Conservation (phyloP, 2,329 filamentous ascomycete species). For the Metarhizium humberi region DNA sequence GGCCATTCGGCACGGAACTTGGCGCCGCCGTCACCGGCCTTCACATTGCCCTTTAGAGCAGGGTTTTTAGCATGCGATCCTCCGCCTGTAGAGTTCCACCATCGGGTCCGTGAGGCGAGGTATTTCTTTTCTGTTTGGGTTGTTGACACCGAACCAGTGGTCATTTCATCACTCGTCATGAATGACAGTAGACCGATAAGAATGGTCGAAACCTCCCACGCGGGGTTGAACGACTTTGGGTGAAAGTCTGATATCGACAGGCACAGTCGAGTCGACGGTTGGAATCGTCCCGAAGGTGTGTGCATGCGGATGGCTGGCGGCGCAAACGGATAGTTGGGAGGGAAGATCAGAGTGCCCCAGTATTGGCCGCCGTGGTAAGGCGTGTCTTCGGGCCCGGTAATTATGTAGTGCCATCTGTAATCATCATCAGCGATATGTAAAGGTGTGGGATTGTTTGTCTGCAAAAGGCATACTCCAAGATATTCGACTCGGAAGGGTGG, state of each 20-base stretch:
- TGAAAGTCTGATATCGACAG: conserved; percentile 97
- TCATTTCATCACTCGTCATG: conserved; percentile 99
- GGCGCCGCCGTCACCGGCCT: conserved; percentile 82
- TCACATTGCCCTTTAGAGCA: conserved; percentile 66
- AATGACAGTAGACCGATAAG: conserved; percentile 89
- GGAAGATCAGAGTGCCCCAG: conserved; percentile 95
- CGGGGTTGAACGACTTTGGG: conserved; percentile 94
- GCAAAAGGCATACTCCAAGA: conserved; percentile 61
- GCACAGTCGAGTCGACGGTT: conserved; percentile 83
- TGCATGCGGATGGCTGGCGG: conserved; percentile 98
- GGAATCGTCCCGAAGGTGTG: conserved; percentile 91
- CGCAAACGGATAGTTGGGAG: conserved; percentile 92
- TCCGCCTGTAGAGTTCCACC: conserved; percentile 96
- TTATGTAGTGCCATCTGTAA: conserved; percentile 81
- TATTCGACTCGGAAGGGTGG: conserved; percentile 84
- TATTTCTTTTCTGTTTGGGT: conserved; percentile 68
- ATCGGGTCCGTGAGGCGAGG: conserved; percentile 68
- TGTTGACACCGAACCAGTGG: conserved; percentile 78
- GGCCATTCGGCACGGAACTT: conserved; percentile 89
- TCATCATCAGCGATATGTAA: neutral
- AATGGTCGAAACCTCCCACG: conserved; percentile 97
- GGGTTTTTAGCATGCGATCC: conserved; percentile 56
- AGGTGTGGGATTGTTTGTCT: neutral
- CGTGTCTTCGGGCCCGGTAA: conserved; percentile 88
- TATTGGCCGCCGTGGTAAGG: conserved; percentile 94